Base-by-base conservation (phyloP, 768 basidiomycete species). In the Agaricus sinodeliciosus region DNA sequence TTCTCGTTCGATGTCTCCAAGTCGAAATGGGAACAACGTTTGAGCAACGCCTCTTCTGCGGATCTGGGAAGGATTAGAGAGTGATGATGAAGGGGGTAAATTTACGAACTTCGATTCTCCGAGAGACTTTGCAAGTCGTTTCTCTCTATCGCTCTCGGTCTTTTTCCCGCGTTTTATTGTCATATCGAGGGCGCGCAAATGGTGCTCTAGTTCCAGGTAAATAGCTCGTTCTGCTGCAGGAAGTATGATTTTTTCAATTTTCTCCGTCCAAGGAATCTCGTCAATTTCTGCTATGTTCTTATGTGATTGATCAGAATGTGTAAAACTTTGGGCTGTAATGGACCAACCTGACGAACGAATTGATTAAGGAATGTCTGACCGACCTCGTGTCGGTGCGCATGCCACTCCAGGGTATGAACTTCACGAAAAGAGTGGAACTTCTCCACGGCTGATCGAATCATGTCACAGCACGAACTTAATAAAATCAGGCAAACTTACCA, bases 361-460 rank as follows among this genome's bases (percentile, higher is more conserved):
- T 75, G 83, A 59, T 92, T 76, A 40, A 93, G 65, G 74, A 93
- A 94, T 22, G 69, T 66, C 63, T 96, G 94, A 3, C 90, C 94
- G 11, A 93, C 67, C 49, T 79, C 70, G 63, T 93, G 84, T 15
- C 94, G 85, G 60, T 91, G 87, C 1, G 84, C 83, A 62, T 96
- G 94, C 94, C 94, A 97, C 59, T 93, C 88, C 36, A 87, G 66
- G 39, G 85, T 93, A 61, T 90, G 92, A 9, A 93, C 88, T 62
- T 97, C 94, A 22, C 94, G 85, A 84, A 93, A 97, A 1, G 94
- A 94, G 65, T 96, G 93, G 77, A 97, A 97, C 58, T 83, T 81
- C 67, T 97, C 94, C 48, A 87, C 92, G 55, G 81, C 89, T 92
- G 59, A 19, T 39, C 16, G 15, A 58, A 15, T 31, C 1, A 13